Evolutionary conservation across 805 yeast species (phyloP).

Genomic region (Scheffersomyces stipitis): DNA sequence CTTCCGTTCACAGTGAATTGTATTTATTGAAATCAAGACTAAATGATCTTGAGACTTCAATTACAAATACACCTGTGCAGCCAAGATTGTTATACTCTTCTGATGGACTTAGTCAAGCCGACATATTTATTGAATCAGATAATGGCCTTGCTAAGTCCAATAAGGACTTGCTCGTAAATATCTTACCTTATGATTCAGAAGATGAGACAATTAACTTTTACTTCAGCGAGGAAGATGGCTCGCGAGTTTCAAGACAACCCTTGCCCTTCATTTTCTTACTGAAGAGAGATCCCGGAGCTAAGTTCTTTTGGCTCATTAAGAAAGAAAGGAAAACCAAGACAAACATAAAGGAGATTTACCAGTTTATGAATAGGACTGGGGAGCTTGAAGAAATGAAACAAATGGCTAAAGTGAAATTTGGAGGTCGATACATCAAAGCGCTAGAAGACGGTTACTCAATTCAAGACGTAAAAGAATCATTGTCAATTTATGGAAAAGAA

Average conservation of each 20-base stretch:
- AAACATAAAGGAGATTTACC: conserved; percentile 3
- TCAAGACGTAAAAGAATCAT: conserved; percentile 1
- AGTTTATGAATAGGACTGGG: too few species aligned
- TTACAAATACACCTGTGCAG: background rate
- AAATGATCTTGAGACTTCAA: conserved; percentile 5
- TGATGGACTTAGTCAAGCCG: background rate
- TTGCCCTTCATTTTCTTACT: conserved; percentile 13
- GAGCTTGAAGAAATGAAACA: conserved; percentile 1
- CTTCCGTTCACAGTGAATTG: conserved; percentile 1
- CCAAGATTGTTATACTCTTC: background rate
- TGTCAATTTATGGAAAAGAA: conserved; percentile 9
- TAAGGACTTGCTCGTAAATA: conserved; percentile 2
- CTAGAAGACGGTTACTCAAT: conserved; percentile 1
- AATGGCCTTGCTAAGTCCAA: background rate
- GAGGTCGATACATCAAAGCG: conserved; percentile 2
- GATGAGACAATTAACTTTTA: conserved; percentile 7
- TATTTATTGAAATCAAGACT: conserved; percentile 5
- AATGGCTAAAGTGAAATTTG: conserved; percentile 1
- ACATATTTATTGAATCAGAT: conserved; percentile 1
- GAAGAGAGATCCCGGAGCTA: conserved; percentile 19
- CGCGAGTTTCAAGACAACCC: conserved; percentile 5
- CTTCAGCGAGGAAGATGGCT: background rate
- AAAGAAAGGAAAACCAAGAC: conserved; percentile 5
- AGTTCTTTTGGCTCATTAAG: conserved; percentile 13
- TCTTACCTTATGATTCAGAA: conserved; percentile 4